A percentile compares a stretch with the other conserved stretches of the same genome.
Evolutionary conservation across 192 early-diverging fungal genomes (phyloP).

Genomic region (Rhizoclosmatium sp.): DNA sequence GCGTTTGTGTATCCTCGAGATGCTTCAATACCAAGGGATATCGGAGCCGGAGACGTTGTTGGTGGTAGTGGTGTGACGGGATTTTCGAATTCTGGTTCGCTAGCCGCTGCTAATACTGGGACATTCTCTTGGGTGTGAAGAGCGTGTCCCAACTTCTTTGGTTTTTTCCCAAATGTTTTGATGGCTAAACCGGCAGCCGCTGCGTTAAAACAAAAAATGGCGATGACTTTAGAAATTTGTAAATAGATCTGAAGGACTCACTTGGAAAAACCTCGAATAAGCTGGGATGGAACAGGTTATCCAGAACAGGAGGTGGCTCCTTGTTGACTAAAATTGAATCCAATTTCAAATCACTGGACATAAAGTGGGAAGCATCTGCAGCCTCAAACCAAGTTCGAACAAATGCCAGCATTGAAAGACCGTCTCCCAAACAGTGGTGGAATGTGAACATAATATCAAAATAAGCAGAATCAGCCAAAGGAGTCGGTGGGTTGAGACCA

Average conservation of each 20-base stretch:
- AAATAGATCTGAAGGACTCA: conserved; percentile 5
- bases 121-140: too few relatives aligned
- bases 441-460: conserved; percentile 58
- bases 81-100: not conserved
- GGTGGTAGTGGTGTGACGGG: not conserved
- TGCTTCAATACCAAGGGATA: not conserved
- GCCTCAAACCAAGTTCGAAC: conserved; percentile 38
- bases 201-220: not conserved
- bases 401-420: conserved; percentile 52
- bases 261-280: conserved; percentile 54
- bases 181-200: conserved; percentile 36
- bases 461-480: not conserved
- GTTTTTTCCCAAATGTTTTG: conserved; percentile 12
- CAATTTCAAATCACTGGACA: conserved; percentile 38
- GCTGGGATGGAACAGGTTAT: conserved; percentile 39
- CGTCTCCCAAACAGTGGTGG: conserved; percentile 53
- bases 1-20: conserved; percentile 19
- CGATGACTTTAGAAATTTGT: too few relatives aligned
- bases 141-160: conserved; percentile 14
- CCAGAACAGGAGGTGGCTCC: conserved; percentile 33
- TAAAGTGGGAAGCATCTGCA: conserved; percentile 37
- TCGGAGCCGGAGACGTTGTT: not conserved
- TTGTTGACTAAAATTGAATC: conserved; percentile 28
- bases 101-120: not conserved
- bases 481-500: not conserved